Evolutionary conservation across 768 basidiomycete species (phyloP).

Genomic region (Lactarius tabidus): DNA sequence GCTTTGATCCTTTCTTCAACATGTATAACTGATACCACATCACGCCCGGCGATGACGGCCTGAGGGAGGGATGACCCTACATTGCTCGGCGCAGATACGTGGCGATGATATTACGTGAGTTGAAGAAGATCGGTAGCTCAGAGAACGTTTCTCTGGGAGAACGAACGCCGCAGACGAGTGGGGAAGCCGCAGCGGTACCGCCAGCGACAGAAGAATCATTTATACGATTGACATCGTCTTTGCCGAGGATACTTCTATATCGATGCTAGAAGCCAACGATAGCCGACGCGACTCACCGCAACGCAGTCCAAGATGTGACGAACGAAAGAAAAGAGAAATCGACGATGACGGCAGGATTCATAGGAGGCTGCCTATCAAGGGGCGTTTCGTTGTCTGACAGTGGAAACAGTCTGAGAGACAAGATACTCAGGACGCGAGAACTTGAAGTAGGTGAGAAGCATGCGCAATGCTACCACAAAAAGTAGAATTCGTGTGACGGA

Average conservation of each 20-base stretch:
- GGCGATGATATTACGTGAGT: background rate
- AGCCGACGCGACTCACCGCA: background rate
- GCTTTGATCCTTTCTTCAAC: background rate
- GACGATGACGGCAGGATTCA: background rate
- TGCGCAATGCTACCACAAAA: background rate
- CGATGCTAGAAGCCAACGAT: background rate
- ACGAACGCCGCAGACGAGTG: background rate
- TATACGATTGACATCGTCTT: background rate
- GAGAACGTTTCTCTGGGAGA: background rate
- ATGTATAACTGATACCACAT: background rate
- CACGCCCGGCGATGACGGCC: background rate
- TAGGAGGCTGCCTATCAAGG: background rate
- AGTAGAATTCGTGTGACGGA: background rate
- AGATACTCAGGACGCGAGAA: background rate
- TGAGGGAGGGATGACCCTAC: background rate
- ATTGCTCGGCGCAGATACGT: background rate
- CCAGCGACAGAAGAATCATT: background rate
- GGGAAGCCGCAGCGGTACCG: background rate
- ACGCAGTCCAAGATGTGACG: background rate
- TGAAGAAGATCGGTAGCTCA: background rate
- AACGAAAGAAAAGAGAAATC: background rate
- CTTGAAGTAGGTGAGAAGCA: background rate
- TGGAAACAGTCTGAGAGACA: background rate
- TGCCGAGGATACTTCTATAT: slow-evolving; percentile 1
- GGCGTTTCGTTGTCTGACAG: background rate